Evolutionary conservation across 257 asterid genomes (phyloP).

Genomic region (Solanum piurae): DNA sequence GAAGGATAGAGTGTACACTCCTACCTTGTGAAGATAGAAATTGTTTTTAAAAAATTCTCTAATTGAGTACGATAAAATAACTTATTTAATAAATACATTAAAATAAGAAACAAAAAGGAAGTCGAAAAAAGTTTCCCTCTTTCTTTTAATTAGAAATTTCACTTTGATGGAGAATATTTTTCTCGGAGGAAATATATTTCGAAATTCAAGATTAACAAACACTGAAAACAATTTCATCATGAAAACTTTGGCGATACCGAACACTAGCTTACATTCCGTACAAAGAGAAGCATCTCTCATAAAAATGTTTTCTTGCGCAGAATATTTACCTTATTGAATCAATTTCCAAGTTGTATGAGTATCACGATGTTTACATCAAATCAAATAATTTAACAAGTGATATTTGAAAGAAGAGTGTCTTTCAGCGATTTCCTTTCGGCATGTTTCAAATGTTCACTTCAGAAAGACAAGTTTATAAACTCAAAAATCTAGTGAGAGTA

Average conservation of each 20-base stretch:
- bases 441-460: background rate
- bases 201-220: background rate
- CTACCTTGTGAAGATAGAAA: background rate
- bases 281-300: background rate
- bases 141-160: background rate
- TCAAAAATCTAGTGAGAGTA: background rate
- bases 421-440: background rate
- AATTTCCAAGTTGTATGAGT: background rate
- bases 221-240: background rate
- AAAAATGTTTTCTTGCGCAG: background rate
- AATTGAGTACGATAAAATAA: background rate
- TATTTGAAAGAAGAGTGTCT: background rate
- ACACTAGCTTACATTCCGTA: background rate
- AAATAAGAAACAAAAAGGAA: background rate
- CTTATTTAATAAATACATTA: too few species aligned
- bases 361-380: background rate
- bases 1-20: background rate
- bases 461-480: background rate
- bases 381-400: background rate
- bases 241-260: background rate
- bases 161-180: background rate
- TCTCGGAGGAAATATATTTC: background rate
- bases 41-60: too few species aligned
- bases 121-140: background rate
- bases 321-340: background rate